These are phyloP conservation scores for Cronartium ribicola DNA, from an alignment of 1,284 basidiomycete genomes.

Conservation along the genomic window DNA sequence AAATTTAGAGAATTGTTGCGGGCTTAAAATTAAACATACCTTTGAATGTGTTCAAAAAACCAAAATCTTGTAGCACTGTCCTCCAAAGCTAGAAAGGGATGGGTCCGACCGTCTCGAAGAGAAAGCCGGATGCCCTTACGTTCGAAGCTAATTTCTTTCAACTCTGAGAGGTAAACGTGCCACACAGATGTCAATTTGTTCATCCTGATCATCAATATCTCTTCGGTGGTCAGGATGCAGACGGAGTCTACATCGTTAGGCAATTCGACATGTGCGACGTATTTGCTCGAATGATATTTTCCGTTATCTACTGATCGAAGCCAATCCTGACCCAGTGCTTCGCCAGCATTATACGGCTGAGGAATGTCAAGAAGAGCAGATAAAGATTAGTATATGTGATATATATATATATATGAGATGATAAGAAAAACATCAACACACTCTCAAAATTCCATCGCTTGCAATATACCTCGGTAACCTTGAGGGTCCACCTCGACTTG, in stretches of 20 bases:
- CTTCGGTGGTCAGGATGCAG: constrained; percentile 71
- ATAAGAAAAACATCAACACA: constrained; percentile 53
- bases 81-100: constrained; percentile 58
- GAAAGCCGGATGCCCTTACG: constrained; percentile 82
- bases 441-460: constrained; percentile 75
- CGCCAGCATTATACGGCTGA: constrained; percentile 78
- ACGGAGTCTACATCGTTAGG: constrained; percentile 72
- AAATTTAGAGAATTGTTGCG: not conserved
- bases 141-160: constrained; percentile 82
- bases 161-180: constrained; percentile 82
- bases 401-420: not conserved
- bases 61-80: constrained; percentile 58
- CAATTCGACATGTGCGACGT: constrained; percentile 85
- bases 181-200: constrained; percentile 79
- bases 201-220: constrained; percentile 79
- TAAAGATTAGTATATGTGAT: constrained; percentile 1
- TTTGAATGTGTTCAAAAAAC: constrained; percentile 59
- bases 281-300: constrained; percentile 72
- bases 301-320: constrained; percentile 86
- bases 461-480: constrained; percentile 84
- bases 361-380: not conserved
- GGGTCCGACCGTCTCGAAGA: constrained; percentile 57
- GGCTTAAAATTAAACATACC: constrained; percentile 32
- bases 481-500: constrained; percentile 79
- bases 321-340: constrained; percentile 94